Base-by-base conservation (phyloP, 2,329 filamentous ascomycete species). In the Didymella segeticola region DNA sequence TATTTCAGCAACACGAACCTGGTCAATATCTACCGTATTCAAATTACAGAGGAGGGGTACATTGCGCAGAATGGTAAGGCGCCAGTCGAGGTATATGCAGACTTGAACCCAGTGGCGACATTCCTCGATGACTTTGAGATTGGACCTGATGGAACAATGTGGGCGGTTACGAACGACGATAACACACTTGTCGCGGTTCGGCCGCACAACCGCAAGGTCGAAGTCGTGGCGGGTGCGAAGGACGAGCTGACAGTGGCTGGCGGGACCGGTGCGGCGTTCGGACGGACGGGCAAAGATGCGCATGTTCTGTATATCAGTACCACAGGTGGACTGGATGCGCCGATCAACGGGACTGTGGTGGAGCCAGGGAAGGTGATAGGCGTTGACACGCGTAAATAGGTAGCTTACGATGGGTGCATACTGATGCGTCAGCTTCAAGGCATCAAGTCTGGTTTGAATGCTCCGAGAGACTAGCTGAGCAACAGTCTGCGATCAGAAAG, bases 41-140 rank as follows among this genome's bases (percentile, higher is more conserved):
- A 10, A 20, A 45, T 54, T 22, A 54, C 51, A 4, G 14, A n/a
- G 12, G 45, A 49, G n/a, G 51, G 51, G 4, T 49, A 48, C 25
- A 33, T 54, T 37, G 50, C 50, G 17, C 36, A 43, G 6, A 29
- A 43, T 11, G 51, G 51, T 25, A 19, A 39, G 8, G 51, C 51
- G 3, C 23, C 12, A 6, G 52, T 50, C 2, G 42, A 56, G 26
- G 9, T 59, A 9, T 50, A 53, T 14, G 45, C 56, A 12, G 43
- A 52, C 36, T 20, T 58, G 1, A 56, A 19, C 19, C 20, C n/a
- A 7, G 46, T 36, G 11, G 41, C 51, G 9, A 51, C 26, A 11
- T 56, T 56, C 39, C 42, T 46, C 2, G 52, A 58, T 30, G 56
- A 58, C n/a, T 52, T 56, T 33, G 30, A 41, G 9, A 43, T 58